Conservation (phyloP, 352 stramenopile species). For the Blastocystis sp. region DNA sequence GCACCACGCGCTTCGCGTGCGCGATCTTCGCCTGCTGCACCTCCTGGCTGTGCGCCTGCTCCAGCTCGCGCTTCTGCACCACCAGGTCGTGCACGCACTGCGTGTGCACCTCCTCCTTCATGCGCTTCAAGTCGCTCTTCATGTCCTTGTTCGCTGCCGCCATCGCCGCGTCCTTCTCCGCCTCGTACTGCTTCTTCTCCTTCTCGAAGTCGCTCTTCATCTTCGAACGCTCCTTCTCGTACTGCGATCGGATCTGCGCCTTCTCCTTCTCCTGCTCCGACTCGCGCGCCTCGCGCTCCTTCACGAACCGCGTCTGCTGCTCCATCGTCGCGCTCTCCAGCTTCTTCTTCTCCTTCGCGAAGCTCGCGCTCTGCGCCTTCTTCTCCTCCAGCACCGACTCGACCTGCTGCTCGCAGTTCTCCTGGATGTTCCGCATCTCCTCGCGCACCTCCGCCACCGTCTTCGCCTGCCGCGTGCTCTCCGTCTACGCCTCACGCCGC, state of each 20-base stretch:
- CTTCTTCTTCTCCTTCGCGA: slow-evolving; percentile 41
- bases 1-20: background rate
- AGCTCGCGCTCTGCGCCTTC: slow-evolving; percentile 5
- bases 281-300: slow-evolving; percentile 26
- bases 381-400: slow-evolving; percentile 44
- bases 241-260: slow-evolving; percentile 41
- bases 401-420: slow-evolving; percentile 36
- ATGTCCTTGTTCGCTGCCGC: slow-evolving; percentile 16
- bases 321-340: background rate
- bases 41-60: background rate
- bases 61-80: slow-evolving; percentile 5
- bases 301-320: slow-evolving; percentile 41
- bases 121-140: slow-evolving; percentile 16
- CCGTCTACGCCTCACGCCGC: background rate
- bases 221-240: slow-evolving; percentile 55
- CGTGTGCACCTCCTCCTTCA: slow-evolving; percentile 13
- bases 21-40: background rate
- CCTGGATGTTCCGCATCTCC: slow-evolving; percentile 61
- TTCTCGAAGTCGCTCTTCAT: slow-evolving; percentile 47
- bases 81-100: background rate
- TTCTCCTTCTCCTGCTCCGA: slow-evolving; percentile 47
- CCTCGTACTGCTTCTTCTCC: slow-evolving; percentile 50
- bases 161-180: slow-evolving; percentile 35
- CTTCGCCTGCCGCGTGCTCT: background rate
- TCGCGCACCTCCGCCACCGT: slow-evolving; percentile 53